Conservation (phyloP, 805 yeast genomes). For the Hanseniaspora mollemarum region DNA sequence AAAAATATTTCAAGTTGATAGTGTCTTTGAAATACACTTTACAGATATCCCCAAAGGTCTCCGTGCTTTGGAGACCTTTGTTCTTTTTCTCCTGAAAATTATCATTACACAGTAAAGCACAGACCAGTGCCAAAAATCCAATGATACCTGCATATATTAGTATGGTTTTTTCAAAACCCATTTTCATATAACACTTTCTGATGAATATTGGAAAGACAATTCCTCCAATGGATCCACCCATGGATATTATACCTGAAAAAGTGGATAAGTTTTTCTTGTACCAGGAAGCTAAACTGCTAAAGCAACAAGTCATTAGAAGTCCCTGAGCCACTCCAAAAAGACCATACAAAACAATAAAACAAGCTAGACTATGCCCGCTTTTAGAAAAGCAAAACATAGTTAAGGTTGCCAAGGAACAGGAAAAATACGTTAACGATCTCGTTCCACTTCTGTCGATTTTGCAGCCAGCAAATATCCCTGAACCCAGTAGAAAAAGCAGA, state of each 20-base stretch:
- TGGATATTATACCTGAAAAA: slow-evolving; percentile 38
- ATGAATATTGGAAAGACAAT: slow-evolving; percentile 39
- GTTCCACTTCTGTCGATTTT: slow-evolving; percentile 40
- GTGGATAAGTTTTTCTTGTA: slow-evolving; percentile 35
- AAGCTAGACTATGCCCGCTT: slow-evolving; percentile 32
- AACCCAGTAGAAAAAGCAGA: slow-evolving; percentile 24
- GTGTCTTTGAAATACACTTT: slow-evolving; percentile 21
- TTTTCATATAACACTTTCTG: slow-evolving; percentile 30
- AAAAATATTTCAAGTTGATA: slow-evolving; percentile 30
- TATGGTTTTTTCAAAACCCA: slow-evolving; percentile 36
- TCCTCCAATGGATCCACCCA: slow-evolving; percentile 46
- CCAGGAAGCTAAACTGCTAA: slow-evolving; percentile 38
- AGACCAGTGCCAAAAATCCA: neutral
- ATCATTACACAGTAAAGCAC: neutral
- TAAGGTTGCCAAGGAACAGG: slow-evolving; percentile 30
- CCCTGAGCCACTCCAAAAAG: slow-evolving; percentile 37
- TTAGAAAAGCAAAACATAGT: slow-evolving; percentile 39
- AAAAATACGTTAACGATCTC: slow-evolving; percentile 30
- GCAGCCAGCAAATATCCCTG: slow-evolving; percentile 36
- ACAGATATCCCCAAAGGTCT: slow-evolving; percentile 8
- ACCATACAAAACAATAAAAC: slow-evolving; percentile 34
- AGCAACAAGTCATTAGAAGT: slow-evolving; percentile 35
- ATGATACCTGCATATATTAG: slow-evolving; percentile 16
- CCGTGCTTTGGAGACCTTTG: slow-evolving; percentile 37
- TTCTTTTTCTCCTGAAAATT: slow-evolving; percentile 21